phyloP scores from a whole-genome alignment of 306 rosid genomes.

The Hylodesmum podocarpum region DNA sequence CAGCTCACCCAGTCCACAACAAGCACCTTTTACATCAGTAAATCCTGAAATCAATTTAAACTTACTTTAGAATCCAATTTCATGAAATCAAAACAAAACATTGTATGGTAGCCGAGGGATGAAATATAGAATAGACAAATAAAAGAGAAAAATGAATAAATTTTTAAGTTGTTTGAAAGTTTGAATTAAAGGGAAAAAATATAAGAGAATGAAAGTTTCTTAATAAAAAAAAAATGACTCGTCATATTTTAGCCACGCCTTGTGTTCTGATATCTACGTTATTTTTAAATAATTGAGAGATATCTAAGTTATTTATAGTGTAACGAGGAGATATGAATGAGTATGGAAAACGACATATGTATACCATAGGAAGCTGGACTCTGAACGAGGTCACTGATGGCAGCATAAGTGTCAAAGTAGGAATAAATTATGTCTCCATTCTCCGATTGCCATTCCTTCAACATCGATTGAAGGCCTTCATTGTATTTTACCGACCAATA shows the following conservation, averaged over 20 bases:
- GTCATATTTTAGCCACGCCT: too few relatives aligned
- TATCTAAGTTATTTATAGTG: not conserved
- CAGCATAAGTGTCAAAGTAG: slow-evolving; percentile 60
- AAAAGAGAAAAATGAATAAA: not conserved
- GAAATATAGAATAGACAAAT: not conserved
- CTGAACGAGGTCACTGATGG: slow-evolving; percentile 45
- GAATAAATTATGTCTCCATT: slow-evolving; percentile 48
- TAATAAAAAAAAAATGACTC: too few relatives aligned
- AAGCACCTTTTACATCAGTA: slow-evolving; percentile 59
- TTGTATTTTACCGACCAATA: slow-evolving; percentile 49
- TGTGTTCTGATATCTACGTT: too few relatives aligned
- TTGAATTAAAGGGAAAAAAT: not conserved
- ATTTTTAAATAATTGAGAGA: too few relatives aligned
- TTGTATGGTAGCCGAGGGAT: not conserved
- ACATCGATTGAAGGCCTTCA: slow-evolving; percentile 48
- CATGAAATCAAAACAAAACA: not conserved
- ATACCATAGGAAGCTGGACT: slow-evolving; percentile 58
- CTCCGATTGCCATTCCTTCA: slow-evolving; percentile 49
- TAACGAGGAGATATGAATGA: not conserved
- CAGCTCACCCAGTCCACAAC: slow-evolving; percentile 68
- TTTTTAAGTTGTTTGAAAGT: not conserved
- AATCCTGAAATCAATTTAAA: slow-evolving; percentile 54
- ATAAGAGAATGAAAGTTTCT: not conserved
- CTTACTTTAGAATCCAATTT: slow-evolving; percentile 23
- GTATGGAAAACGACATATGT: not conserved